Evolutionary conservation across 106 monocot species (phyloP), one percentile per base, ranked within the genome.

Genomic region (Allium fistulosum): DNA sequence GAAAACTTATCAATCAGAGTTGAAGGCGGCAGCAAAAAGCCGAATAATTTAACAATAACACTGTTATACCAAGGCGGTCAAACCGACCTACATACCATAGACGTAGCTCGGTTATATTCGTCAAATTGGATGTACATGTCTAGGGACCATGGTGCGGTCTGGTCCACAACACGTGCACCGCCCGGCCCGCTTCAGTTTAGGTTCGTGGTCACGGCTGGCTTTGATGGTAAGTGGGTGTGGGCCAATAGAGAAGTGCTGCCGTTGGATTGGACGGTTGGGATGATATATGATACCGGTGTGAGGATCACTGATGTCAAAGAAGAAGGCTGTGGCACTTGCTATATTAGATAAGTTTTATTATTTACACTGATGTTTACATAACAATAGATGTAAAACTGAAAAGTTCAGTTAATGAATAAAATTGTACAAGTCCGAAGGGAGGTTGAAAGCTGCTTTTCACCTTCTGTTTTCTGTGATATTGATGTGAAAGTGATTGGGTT

Each of bases 141-240:
- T 7, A 72, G 94, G 46, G 64, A 57, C 51, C 68, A 83, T 66
- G 87, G 87, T 4, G 69, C 83, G 53, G 82, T 87, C 13, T 90
- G 94, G 90, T 77, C 63, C 75, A 85, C 81, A 5, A 64, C 12
- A 51, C 76, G 17, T 6, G 83, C 74, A 6, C 94, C 87, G 47
- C 51, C 63, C 7, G 94, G 90, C 16, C 82, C 90, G 58, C 70
- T 94, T 72, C 94, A 94, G 75, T 48, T 94, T 73, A 62, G 94
- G 56, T 17, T 90, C 72, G 80, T 94, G 57, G 83, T 94, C 37
- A 87, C 85, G 16, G 87, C 79, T 48, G 94, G 94, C 8, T 90
- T 70, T 75, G 90, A 90, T 70, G 90, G 94, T 10, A 90, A 87
- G 77, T 87, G 85, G 94, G 73, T 87, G 10, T 94, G 90, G 90